Base-by-base conservation (phyloP, 306 rosid genomes). In the Hippophae gyantsensis region DNA sequence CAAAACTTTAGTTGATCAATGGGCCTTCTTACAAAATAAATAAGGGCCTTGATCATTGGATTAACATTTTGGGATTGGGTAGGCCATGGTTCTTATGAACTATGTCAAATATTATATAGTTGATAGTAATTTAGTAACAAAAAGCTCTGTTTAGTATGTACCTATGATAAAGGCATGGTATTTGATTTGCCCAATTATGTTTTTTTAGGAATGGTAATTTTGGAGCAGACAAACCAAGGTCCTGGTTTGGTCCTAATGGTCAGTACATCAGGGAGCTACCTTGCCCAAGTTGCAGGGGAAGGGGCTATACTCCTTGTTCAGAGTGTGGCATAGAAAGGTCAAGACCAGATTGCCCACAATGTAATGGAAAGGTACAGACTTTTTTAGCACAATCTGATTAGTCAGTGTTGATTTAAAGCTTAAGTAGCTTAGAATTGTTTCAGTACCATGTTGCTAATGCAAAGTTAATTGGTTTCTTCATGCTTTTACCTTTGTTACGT, bases 221-320 rank as follows among this genome's bases (percentile, higher is more conserved):
- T 25, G 75, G 69, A 46, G 26, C 67, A 9, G 74, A 78, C 41
- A 82, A 83, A 56, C 84, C 82, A 27, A 76, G 83, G 69, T 85
- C 96, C 4, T 90, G 98, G 96, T 76, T 87, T 68, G 98, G 96
- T 64, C 96, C 96, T 63, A 87, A 60, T 58, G 98, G 96, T 48
- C 92, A 77, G 82, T 90, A 90, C 69, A 90, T 90, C 53, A 85
- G 75, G 66, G 98, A 90, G 79, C 73, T 90, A 38, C 98, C 98
- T 18, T 90, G 98, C 72, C 96, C 96, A 7, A 87, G 89, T 82
- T 90, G 96, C 72, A 81, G 98, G 62, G 98, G 92, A 10, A 81
- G 98, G 74, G 98, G 98, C 13, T 90, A 90, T 69, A 76, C 94
- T 46, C 90, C 95, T n/a, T 90, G 97, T 71, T 70, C 88, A 11